phyloP scores from a whole-genome alignment of 2,329 filamentous ascomycete genomes.

The Xylariaceae sp. region DNA sequence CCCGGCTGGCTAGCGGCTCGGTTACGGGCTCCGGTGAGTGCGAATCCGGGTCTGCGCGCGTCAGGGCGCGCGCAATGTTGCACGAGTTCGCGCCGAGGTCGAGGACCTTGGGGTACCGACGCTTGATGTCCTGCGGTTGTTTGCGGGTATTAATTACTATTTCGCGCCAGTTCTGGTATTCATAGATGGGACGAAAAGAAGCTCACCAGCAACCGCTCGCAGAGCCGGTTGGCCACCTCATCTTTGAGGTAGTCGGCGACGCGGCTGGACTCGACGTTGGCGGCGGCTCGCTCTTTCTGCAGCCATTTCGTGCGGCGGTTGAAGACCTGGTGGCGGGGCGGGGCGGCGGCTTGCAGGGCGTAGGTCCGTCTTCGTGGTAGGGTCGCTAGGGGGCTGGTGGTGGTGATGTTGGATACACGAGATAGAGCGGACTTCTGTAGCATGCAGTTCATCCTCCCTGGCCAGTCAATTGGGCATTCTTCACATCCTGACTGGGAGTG shows the following conservation, averaged over 20 bases:
- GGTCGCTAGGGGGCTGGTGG: conserved; percentile 10
- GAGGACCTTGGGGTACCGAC: conserved; percentile 79
- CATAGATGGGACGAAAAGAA: not conserved
- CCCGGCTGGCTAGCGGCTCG: conserved; percentile 69
- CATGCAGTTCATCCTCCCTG: conserved; percentile 35
- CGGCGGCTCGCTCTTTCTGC: conserved; percentile 85
- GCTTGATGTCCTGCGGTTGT: conserved; percentile 72
- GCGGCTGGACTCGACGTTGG: conserved; percentile 70
- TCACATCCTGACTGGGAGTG: conserved; percentile 31
- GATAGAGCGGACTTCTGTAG: conserved; percentile 25
- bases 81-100: conserved; percentile 96
- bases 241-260: conserved; percentile 92
- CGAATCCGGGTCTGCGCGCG: conserved; percentile 67
- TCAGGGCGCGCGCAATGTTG: conserved; percentile 85
- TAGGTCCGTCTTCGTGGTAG: conserved; percentile 57
- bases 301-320: conserved; percentile 84
- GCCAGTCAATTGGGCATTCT: conserved; percentile 20
- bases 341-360: conserved; percentile 76
- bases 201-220: conserved; percentile 74
- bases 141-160: conserved; percentile 9
- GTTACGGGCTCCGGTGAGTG: conserved; percentile 58
- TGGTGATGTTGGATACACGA: conserved; percentile 14
- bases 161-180: no score
- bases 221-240: conserved; percentile 82
- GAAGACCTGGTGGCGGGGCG: conserved; percentile 86